Base-by-base conservation (phyloP, 495 filamentous ascomycete genomes). In the Talaromyces proteolyticus region DNA sequence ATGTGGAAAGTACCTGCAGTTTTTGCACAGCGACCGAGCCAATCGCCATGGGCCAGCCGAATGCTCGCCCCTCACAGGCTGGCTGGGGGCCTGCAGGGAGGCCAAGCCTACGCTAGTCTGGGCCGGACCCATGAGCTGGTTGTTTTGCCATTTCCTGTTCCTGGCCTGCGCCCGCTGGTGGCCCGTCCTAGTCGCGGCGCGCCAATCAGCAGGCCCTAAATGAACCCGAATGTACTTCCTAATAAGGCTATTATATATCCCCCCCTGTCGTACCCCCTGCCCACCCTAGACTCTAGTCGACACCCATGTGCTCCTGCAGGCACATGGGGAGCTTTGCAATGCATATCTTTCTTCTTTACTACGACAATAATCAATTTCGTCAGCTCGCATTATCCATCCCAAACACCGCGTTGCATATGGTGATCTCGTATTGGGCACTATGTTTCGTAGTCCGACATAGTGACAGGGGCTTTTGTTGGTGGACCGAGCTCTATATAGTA, bases 71-170 rank as follows among this genome's bases (percentile, higher is more conserved):
- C 29, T 34, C 14, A n/a, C n/a, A n/a, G n/a, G n/a, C n/a, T 34
- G 8, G 29, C 29, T 10, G 14, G 29, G 29, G 14, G 29, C 29
- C 4, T 2, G 29, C 29, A 34, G 4, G 14, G 29, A 10, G 29
- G 29, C 29, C 14, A 34, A 34, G 2, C 29, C 29, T 8, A 14
- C 29, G 14, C 29, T 34, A 34, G 29, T 14, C 8, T 14, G 29
- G 14, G 29, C 29, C 29, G 8, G 29, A 4, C 29, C 29, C 29
- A 4, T 18, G 29, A 16, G n/a, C 14, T 25, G 14, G 24, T 47
- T 61, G 55, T 61, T 61, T 57, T 43, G 47, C 17, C 43, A 14
- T 56, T 60, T 63, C 55, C 60, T 63, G 60, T 63, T 63, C 60
- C 60, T 63, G 60, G 57, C 52, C 20, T n/a, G 3, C 8, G 50